Conservation (phyloP, 768 basidiomycete genomes). For the Podaxis sp. region DNA sequence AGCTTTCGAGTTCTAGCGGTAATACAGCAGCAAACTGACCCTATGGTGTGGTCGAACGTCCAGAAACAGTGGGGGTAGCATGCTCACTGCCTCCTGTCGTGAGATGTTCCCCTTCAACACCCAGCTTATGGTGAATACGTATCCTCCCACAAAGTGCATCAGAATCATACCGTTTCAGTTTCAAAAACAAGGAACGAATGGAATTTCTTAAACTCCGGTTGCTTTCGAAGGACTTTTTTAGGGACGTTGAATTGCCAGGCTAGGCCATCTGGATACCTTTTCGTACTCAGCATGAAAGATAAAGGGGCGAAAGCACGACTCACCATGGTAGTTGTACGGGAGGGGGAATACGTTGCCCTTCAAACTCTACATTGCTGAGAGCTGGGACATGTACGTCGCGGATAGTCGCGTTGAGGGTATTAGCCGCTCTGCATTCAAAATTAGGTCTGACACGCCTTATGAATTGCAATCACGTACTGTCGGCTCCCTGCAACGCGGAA, state of each 20-base stretch:
- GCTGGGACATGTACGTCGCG: slow-evolving; percentile 75
- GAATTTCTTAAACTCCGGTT: slow-evolving; percentile 89
- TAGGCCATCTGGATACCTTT: slow-evolving; percentile 90
- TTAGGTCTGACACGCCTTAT: slow-evolving; percentile 10
- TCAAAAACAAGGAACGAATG: slow-evolving; percentile 97
- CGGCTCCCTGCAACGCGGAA: slow-evolving; percentile 91
- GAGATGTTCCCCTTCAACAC: slow-evolving; percentile 83
- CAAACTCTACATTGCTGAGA: slow-evolving; percentile 71
- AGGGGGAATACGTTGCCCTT: slow-evolving; percentile 72
- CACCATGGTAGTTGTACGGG: slow-evolving; percentile 88
- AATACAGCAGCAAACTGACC: slow-evolving; percentile 35
- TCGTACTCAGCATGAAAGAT: slow-evolving; percentile 14
- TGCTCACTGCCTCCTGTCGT: slow-evolving; percentile 96
- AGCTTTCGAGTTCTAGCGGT: not conserved
- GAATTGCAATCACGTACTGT: slow-evolving; percentile 49
- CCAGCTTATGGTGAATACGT: not conserved
- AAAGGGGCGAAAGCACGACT: slow-evolving; percentile 17
- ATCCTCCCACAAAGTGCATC: not conserved
- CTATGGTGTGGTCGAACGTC: slow-evolving; percentile 92
- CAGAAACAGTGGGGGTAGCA: slow-evolving; percentile 96
- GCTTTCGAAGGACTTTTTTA: slow-evolving; percentile 84
- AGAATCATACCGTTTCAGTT: slow-evolving; percentile 82
- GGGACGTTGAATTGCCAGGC: slow-evolving; percentile 96
- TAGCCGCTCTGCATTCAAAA: slow-evolving; percentile 47
- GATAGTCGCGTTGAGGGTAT: slow-evolving; percentile 79